Conservation (phyloP, 257 asterid genomes). For the Nicotiana sylvestris region DNA sequence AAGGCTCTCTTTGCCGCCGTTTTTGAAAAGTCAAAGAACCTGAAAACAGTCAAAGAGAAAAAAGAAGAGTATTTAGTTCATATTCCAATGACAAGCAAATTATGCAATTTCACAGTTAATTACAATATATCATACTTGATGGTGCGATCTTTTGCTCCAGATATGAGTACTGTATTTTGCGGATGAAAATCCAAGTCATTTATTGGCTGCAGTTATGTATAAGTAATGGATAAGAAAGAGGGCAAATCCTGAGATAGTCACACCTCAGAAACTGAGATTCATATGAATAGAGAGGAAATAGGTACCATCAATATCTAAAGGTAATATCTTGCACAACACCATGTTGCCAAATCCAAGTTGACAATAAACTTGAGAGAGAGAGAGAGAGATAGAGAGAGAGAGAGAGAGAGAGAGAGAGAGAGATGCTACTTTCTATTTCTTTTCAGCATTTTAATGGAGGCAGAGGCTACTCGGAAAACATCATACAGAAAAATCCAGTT, state of each 20-base stretch:
- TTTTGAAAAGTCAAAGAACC: slow-evolving; percentile 89
- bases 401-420: not conserved
- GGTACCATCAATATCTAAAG: not conserved
- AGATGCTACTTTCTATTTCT: not conserved
- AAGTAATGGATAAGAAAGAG: slow-evolving; percentile 20
- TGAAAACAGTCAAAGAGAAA: slow-evolving; percentile 25
- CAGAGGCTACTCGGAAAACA: not conserved
- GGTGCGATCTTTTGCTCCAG: slow-evolving; percentile 89
- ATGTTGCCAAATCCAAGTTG: not conserved
- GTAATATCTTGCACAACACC: not conserved
- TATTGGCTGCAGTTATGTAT: slow-evolving; percentile 61
- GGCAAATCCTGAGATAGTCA: not conserved
- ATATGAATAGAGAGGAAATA: not conserved
- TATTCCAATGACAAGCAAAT: not conserved
- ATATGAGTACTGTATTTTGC: slow-evolving; percentile 64
- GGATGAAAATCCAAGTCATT: slow-evolving; percentile 95
- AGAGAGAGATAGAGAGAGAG: not conserved
- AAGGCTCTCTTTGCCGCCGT: slow-evolving; percentile 70
- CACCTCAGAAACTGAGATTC: slow-evolving; percentile 1
- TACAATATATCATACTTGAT: slow-evolving; percentile 52
- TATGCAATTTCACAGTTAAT: slow-evolving; percentile 15
- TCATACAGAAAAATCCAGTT: not conserved
- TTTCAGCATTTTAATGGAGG: slow-evolving; percentile 16
- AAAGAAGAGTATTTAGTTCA: slow-evolving; percentile 1
- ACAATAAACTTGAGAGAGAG: not conserved